A percentile compares a stretch with the other conserved stretches of the same genome.
Conservation (phyloP, 2,329 filamentous ascomycete genomes). For the Remersonia thermophila region DNA sequence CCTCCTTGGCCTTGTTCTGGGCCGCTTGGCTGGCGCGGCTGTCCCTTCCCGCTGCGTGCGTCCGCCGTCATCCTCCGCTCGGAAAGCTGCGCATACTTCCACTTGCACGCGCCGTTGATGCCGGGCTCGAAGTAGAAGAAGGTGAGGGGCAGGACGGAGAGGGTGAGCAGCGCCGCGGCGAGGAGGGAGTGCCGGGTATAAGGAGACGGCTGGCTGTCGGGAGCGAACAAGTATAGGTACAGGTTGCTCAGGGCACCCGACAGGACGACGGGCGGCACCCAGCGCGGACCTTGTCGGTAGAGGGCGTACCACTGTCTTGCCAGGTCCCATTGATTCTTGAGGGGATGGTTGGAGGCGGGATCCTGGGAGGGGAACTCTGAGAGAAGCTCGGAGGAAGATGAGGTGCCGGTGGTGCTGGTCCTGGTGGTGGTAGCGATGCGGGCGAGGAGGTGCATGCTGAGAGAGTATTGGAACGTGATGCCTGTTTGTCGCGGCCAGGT, state of each 20-base stretch:
- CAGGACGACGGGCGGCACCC: conserved; percentile 9
- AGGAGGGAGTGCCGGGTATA: background rate
- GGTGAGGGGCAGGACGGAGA: conserved; percentile 10
- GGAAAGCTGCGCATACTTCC: conserved; percentile 8
- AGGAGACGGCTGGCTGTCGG: background rate
- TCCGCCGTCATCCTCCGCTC: background rate
- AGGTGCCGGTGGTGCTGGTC: too few species aligned
- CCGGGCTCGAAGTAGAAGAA: conserved; percentile 13
- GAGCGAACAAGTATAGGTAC: conserved; percentile 2
- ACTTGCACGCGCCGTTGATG: conserved; percentile 16
- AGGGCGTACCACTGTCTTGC: conserved; percentile 12
- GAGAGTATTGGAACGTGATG: conserved; percentile 12
- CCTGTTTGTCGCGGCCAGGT: conserved; percentile 3
- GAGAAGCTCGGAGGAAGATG: too few species aligned
- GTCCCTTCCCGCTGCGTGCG: background rate
- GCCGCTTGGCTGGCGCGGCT: conserved; percentile 7
- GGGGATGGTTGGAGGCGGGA: conserved; percentile 1
- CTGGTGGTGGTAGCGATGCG: too few species aligned
- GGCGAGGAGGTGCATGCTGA: conserved; percentile 6
- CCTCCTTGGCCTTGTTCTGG: too few species aligned
- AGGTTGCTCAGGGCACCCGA: conserved; percentile 5
- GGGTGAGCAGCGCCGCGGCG: background rate
- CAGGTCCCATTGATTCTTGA: conserved; percentile 3
- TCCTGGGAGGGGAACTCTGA: too few species aligned
- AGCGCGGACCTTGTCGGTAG: conserved; percentile 12